A percentile compares a stretch with the other conserved stretches of the same genome.
These are phyloP conservation scores for Craspedostauros australis DNA, from an alignment of 108 stramenopile species.

Conservation along the genomic window DNA sequence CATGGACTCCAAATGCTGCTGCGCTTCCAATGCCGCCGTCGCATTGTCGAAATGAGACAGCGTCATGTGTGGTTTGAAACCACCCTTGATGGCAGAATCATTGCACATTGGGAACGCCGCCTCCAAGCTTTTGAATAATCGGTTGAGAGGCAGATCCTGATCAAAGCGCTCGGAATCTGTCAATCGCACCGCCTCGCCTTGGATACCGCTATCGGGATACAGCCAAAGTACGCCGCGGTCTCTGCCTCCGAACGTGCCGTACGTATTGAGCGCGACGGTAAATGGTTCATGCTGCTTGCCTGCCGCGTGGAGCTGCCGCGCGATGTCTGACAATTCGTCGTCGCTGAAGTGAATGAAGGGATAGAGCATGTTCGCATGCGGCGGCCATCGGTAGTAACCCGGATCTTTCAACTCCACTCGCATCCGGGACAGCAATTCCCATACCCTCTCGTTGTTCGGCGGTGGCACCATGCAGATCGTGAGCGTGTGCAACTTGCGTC, in stretches of 20 bases:
- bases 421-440: slow-evolving; percentile 45
- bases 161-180: slow-evolving; percentile 9
- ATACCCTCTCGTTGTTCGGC: slow-evolving; percentile 34
- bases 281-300: slow-evolving; percentile 46
- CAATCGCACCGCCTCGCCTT: not conserved
- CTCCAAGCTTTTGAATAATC: slow-evolving; percentile 43
- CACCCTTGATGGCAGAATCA: slow-evolving; percentile 24
- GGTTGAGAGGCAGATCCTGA: slow-evolving; percentile 34
- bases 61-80: slow-evolving; percentile 75
- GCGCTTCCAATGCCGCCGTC: slow-evolving; percentile 44
- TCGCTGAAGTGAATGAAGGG: slow-evolving; percentile 50
- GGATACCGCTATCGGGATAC: slow-evolving; percentile 34
- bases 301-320: slow-evolving; percentile 21
- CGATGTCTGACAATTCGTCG: slow-evolving; percentile 10
- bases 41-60: slow-evolving; percentile 58
- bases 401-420: slow-evolving; percentile 58
- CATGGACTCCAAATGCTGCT: slow-evolving; percentile 33
- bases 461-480: slow-evolving; percentile 77
- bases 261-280: slow-evolving; percentile 36
- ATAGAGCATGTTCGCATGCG: slow-evolving; percentile 76
- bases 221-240: slow-evolving; percentile 70
- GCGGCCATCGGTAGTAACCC: slow-evolving; percentile 79
- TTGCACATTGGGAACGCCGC: slow-evolving; percentile 56
- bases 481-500: slow-evolving; percentile 37
- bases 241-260: slow-evolving; percentile 72